phyloP scores from a whole-genome alignment of 2,329 filamentous ascomycete species.

The Penicillium glabrum region DNA sequence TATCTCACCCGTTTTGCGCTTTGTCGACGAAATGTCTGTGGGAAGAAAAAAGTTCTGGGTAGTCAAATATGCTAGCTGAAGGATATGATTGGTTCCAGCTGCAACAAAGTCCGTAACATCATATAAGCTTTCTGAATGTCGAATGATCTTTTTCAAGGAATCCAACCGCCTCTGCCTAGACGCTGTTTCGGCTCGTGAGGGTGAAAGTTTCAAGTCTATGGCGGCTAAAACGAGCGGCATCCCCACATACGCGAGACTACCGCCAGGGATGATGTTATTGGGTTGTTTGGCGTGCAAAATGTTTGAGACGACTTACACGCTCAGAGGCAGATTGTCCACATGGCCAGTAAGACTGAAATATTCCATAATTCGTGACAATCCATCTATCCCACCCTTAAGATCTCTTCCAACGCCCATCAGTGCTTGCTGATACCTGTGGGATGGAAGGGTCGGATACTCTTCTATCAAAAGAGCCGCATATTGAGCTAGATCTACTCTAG shows the following conservation, averaged over 20 bases:
- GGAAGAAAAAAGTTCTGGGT: conserved; percentile 25
- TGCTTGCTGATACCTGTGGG: conserved; percentile 42
- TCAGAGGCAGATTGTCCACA: conserved; percentile 50
- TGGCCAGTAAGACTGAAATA: conserved; percentile 49
- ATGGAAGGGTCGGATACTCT: conserved; percentile 36
- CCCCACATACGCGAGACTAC: conserved; percentile 25
- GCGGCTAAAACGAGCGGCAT: conserved; percentile 30
- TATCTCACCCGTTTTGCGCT: not conserved
- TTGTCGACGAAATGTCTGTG: not conserved
- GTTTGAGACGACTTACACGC: conserved; percentile 40
- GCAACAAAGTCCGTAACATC: conserved; percentile 30
- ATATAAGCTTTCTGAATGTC: conserved; percentile 23
- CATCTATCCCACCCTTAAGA: conserved; percentile 46
- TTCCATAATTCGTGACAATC: conserved; percentile 49
- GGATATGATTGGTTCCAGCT: conserved; percentile 23
- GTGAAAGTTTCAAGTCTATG: conserved; percentile 29
- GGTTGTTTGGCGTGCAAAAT: not conserved
- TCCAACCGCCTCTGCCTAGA: conserved; percentile 18
- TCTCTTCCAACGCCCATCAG: conserved; percentile 33
- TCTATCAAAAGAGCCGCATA: conserved; percentile 48
- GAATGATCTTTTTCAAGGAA: conserved; percentile 23
- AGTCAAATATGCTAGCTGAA: conserved; percentile 26
- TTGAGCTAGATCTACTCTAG: conserved; percentile 48
- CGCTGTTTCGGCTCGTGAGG: conserved; percentile 14
- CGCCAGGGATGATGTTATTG: not conserved